phyloP scores from a whole-genome alignment of 1,284 basidiomycete genomes.

The Neotropicomus parvogracilis region DNA sequence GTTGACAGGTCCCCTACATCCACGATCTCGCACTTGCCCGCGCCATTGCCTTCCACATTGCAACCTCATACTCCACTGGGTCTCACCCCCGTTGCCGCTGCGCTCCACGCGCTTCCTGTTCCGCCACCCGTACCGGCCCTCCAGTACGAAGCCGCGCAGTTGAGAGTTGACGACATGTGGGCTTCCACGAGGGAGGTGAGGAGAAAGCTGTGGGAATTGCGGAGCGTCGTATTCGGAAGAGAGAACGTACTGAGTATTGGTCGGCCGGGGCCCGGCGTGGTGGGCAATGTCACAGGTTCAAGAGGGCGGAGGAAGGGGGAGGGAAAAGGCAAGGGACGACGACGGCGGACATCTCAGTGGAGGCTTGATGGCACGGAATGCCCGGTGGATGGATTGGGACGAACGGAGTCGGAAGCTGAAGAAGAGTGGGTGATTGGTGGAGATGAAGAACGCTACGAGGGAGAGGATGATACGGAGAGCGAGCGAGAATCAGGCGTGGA shows the following conservation, averaged over 20 bases:
- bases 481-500: conserved; percentile 22
- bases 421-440: conserved; percentile 49
- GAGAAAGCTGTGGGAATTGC: conserved; percentile 56
- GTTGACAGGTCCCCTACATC: neutral
- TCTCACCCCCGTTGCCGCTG: conserved; percentile 21
- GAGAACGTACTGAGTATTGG: conserved; percentile 22
- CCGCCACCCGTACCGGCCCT: conserved; percentile 57
- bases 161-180: conserved; percentile 62
- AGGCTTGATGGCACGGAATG: conserved; percentile 58
- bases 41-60: neutral
- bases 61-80: conserved; percentile 4
- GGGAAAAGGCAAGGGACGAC: conserved; percentile 23
- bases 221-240: conserved; percentile 41
- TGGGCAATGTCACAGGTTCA: conserved; percentile 28
- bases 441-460: conserved; percentile 26
- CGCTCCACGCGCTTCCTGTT: conserved; percentile 25
- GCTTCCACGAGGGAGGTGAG: conserved; percentile 59
- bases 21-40: conserved; percentile 2
- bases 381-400: conserved; percentile 60
- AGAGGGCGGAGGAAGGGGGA: conserved; percentile 16
- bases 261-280: conserved; percentile 34
- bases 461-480: conserved; percentile 38
- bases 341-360: conserved; percentile 51
- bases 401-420: conserved; percentile 72
- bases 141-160: conserved; percentile 67